phyloP scores from a whole-genome alignment of 2,329 filamentous ascomycete genomes.

The Trichoderma oligosporum region DNA sequence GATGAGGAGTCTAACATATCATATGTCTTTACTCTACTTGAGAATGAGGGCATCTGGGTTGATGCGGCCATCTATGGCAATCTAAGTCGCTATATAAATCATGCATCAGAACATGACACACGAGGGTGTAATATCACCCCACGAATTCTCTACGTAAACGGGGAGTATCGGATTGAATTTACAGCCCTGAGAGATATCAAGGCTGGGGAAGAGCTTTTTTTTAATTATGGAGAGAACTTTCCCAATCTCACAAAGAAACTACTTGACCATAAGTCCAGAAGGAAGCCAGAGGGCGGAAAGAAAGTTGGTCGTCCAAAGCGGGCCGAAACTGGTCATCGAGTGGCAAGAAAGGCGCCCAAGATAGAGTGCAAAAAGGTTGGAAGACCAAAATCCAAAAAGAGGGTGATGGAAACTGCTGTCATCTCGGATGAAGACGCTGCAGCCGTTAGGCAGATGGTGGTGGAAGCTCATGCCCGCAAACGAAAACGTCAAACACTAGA shows the following conservation, averaged over 20 bases:
- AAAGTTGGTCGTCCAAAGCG: slow-evolving; percentile 24
- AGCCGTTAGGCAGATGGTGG: background rate
- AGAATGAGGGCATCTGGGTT: slow-evolving; percentile 61
- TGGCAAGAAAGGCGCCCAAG: slow-evolving; percentile 27
- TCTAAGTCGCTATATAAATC: slow-evolving; percentile 79
- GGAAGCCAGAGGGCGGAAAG: slow-evolving; percentile 28
- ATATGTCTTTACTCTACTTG: slow-evolving; percentile 60
- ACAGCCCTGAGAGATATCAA: slow-evolving; percentile 63
- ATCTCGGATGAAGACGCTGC: slow-evolving; percentile 12
- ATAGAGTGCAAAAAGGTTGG: slow-evolving; percentile 25
- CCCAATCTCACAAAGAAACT: slow-evolving; percentile 53
- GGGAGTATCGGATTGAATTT: slow-evolving; percentile 72
- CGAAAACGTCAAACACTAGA: slow-evolving; percentile 30
- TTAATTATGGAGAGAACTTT: slow-evolving; percentile 72
- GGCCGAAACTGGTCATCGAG: slow-evolving; percentile 21
- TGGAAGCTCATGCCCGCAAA: slow-evolving; percentile 24
- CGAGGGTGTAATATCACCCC: slow-evolving; percentile 59
- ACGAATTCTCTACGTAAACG: slow-evolving; percentile 68
- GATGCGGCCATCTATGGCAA: slow-evolving; percentile 76
- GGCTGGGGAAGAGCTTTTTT: slow-evolving; percentile 73
- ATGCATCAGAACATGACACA: slow-evolving; percentile 53
- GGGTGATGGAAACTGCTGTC: background rate
- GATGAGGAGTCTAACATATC: slow-evolving; percentile 59
- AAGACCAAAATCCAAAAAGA: slow-evolving; percentile 22
- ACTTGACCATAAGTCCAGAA: slow-evolving; percentile 37